These are phyloP conservation scores for Picochlorum sp. DNA, from an alignment of 139 green algal genomes.

Conservation along the genomic window DNA sequence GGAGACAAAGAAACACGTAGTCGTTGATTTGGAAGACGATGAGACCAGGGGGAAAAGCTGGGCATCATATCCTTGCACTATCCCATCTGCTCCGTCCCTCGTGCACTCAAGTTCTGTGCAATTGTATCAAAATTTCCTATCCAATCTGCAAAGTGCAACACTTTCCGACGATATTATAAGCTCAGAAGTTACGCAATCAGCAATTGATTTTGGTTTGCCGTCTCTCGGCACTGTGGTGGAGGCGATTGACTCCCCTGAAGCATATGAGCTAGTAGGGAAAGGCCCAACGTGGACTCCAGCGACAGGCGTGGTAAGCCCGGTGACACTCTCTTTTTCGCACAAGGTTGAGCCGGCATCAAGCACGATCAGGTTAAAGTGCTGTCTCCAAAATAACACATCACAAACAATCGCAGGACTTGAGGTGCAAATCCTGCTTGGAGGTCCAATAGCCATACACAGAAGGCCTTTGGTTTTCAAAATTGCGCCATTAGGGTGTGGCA, in stretches of 20 bases:
- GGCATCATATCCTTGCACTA: constrained; percentile 21
- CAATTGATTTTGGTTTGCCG: too few relatives aligned
- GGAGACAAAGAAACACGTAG: not conserved
- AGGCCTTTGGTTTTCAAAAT: constrained; percentile 14
- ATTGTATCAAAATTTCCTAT: constrained; percentile 13
- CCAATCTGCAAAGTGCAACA: constrained; percentile 14
- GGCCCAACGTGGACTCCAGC: constrained; percentile 1
- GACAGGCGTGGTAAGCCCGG: constrained; percentile 6
- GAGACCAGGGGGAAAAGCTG: not conserved
- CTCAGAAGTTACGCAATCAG: too few relatives aligned
- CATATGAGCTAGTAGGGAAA: too few relatives aligned
- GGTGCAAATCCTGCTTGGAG: constrained; percentile 13
- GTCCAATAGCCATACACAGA: constrained; percentile 9
- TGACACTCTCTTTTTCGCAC: constrained; percentile 13
- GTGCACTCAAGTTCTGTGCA: not conserved
- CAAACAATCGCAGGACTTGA: constrained; percentile 16
- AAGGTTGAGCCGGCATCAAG: constrained; percentile 1
- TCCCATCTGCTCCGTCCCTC: constrained; percentile 10
- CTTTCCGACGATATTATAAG: too few relatives aligned
- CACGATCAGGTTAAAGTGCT: constrained; percentile 12
- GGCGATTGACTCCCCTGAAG: too few relatives aligned
- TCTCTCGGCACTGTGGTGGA: constrained; percentile 2
- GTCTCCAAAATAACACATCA: constrained; percentile 14
- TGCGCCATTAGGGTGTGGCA: not conserved
- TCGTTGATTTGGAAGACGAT: constrained; percentile 2